A percentile compares a stretch with the other conserved stretches of the same genome.
Evolutionary conservation across 2,329 filamentous ascomycete species (phyloP).

Genomic region (Tolypocladium amazonense): DNA sequence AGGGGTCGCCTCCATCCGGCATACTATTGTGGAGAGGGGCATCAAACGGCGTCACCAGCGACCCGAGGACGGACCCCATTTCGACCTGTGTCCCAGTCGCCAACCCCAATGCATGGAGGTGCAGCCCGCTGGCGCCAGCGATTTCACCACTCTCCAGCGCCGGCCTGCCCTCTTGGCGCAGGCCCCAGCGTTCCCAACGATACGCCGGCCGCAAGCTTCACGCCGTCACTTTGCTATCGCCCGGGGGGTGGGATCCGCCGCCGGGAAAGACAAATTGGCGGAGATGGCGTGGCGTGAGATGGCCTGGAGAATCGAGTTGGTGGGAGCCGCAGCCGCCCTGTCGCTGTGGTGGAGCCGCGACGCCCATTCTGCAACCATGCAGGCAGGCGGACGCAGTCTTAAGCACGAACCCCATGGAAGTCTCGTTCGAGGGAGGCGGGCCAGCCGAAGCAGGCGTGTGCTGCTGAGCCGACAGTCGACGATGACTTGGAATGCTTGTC

Average conservation of each 20-base stretch:
- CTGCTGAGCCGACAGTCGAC: not conserved
- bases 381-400: not conserved
- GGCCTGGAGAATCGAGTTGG: not conserved
- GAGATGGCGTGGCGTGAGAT: not conserved
- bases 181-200: not conserved
- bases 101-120: not conserved
- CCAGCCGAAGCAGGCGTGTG: not conserved
- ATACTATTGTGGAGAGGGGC: slow-evolving; percentile 7
- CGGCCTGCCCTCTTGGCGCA: not conserved
- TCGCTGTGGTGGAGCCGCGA: slow-evolving; percentile 9
- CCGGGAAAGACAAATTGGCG: not conserved
- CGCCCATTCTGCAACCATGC: slow-evolving; percentile 8
- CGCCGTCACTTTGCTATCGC: not conserved
- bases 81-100: not conserved
- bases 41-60: slow-evolving; percentile 10
- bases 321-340: slow-evolving; percentile 3
- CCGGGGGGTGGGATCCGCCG: not conserved
- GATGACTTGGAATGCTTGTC: not conserved
- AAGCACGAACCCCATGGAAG: not conserved
- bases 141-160: not conserved
- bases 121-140: not conserved
- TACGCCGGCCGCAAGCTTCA: not conserved
- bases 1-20: slow-evolving; percentile 5
- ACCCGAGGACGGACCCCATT: slow-evolving; percentile 5
- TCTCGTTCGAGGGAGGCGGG: not conserved